Percentiles rank a stretch among this genome's conserved stretches.
These are phyloP conservation scores for Phytophthora aleatoria DNA, from an alignment of 352 stramenopile species.

Conservation along the genomic window DNA sequence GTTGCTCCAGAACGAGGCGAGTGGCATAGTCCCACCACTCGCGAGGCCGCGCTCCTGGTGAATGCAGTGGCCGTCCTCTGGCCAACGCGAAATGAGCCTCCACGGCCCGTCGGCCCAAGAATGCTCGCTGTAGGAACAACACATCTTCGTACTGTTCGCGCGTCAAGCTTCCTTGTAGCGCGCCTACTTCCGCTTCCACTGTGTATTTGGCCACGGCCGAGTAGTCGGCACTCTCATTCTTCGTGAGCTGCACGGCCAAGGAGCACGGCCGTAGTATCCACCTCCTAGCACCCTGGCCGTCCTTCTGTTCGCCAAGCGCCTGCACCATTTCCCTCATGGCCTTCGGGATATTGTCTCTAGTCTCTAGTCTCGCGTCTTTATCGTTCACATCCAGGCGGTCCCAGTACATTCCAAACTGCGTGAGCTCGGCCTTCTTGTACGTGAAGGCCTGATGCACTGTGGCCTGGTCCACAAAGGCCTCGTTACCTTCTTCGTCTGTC, in stretches of 20 bases:
- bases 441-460: slow-evolving; percentile 46
- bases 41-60: slow-evolving; percentile 36
- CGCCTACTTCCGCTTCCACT: slow-evolving; percentile 54
- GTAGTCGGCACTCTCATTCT: slow-evolving; percentile 82
- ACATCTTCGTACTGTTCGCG: slow-evolving; percentile 85
- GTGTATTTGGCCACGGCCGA: slow-evolving; percentile 69
- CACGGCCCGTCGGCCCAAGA: slow-evolving; percentile 59
- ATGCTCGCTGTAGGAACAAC: slow-evolving; percentile 73
- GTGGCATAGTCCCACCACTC: slow-evolving; percentile 85
- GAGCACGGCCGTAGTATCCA: slow-evolving; percentile 66
- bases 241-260: slow-evolving; percentile 66
- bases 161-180: slow-evolving; percentile 57
- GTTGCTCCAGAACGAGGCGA: slow-evolving; percentile 49
- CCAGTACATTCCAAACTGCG: slow-evolving; percentile 68
- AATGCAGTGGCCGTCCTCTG: slow-evolving; percentile 61
- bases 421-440: slow-evolving; percentile 67
- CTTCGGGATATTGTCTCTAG: slow-evolving; percentile 33
- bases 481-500: slow-evolving; percentile 65
- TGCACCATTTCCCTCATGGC: slow-evolving; percentile 65
- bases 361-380: slow-evolving; percentile 43
- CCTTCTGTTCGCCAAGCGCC: slow-evolving; percentile 20
- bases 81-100: slow-evolving; percentile 72
- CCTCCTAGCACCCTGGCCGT: slow-evolving; percentile 7
- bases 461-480: slow-evolving; percentile 72
- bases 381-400: slow-evolving; percentile 47